Base-by-base conservation (phyloP, 106 monocot genomes). In the Alisma plantagoaquatica region DNA sequence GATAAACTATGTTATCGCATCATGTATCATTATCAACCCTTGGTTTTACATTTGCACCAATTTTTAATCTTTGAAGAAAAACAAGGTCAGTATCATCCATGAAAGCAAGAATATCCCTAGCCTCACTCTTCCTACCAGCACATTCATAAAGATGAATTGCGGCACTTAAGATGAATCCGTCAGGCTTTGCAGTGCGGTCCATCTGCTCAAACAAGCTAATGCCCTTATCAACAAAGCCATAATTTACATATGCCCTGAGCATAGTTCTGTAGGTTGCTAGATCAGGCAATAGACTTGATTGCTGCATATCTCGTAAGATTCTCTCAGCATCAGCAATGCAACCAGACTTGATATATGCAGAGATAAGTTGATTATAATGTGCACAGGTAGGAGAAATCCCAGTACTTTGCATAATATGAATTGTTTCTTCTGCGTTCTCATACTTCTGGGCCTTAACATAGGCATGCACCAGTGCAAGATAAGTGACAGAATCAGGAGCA, bases 141-240 rank as follows among this genome's bases (percentile, higher is more conserved):
- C 49, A 60, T 38, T 75, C 71, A 47, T 85, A 98, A 26, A 98
- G 72, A 82, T 98, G 96, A 54, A 70, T 66, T 1, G 81, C 90
- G 60, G 76, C 78, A 71, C 85, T 98, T 46, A 90, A 54, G 53
- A 98, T 60, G 60, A 73, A 86, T 16, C 90, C 69, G 66, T 98
- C 89, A 30, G 85, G 76, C 50, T 98, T 85, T 43, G 82, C 43
- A 41, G 48, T 59, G 14, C 53, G 53, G 18, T 60, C 49, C 29
- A 72, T 53, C 20, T 63, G 60, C 51, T 85, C 74, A 57, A 72
- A 98, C 29, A 90, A 89, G 31, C 56, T 59, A 58, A 85, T 60
- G n/a, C 89, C 89, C 47, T 86, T 65, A 6, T 82, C 35, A 1
- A 89, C 62, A 51, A 70, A 64, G 10, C 96, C 84, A 58, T 75